Base-by-base conservation (phyloP, 1,284 basidiomycete species). In the Cryptococcus wingfieldii region DNA sequence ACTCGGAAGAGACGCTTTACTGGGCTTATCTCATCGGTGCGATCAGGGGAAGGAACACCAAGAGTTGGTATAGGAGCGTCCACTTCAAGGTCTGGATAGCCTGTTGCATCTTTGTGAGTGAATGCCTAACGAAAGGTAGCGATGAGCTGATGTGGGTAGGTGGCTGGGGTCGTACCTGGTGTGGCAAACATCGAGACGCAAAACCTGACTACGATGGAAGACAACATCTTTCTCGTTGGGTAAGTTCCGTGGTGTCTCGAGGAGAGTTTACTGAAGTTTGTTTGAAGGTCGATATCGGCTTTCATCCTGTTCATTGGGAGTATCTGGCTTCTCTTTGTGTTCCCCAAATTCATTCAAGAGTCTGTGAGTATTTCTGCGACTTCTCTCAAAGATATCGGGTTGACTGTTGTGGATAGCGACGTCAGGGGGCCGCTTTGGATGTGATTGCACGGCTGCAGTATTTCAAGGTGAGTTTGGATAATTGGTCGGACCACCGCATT, bases 1-100 rank as follows among this genome's bases (percentile, higher is more conserved):
- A 72, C 47, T 54, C 63, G 14, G 70, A 72, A 52, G 70, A 72
- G 47, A 62, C 64, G 8, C 56, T 72, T n/a, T 70, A 70, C 54
- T 72, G 70, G 68, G 56, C 55, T 1, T 72, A 69, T 48, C 51
- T 72, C 37, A 67, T 72, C 27, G 44, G 59, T 10, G 57, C 67
- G 0, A 70, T 71, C 56, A 53, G 64, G 25, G 48, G 47, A 8
- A 52, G 64, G 34, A 52, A 57, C 18, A 49, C 59, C 7, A 54
- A 53, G 25, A 55, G 58, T 19, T 72, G 70, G 70, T 66, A 66
- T 55, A 47, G 53, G 38, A 64, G 62, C 39, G 46, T 56, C 13
- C 60, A 65, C 49, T 70, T 70, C 53, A 69, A 69, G 52, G 18
- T 69, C 18, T 72, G 68, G 68, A 19, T 66, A 12, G 13, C 47